Evolutionary conservation across 257 asterid species (phyloP), one percentile per base, ranked within the genome.

Genomic region (Nyctanthes arbortristis): DNA sequence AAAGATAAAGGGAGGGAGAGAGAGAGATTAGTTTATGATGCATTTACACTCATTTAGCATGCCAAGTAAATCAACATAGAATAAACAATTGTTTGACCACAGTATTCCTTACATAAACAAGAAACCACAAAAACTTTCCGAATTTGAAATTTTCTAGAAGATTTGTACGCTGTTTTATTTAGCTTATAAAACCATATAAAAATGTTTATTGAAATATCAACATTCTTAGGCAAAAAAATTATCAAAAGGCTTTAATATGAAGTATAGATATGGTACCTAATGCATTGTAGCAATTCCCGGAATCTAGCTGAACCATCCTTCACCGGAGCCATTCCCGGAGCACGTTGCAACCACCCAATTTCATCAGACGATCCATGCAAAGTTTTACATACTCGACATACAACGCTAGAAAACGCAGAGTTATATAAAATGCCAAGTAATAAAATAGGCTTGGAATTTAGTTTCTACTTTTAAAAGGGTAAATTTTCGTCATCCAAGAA

Each of bases 221-320:
- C 27, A 43, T 37, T 71, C 18, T 66, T 66, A 35, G 55, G 25
- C 29, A 34, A 49, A 63, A 11, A 29, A 71, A 36, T 49, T 9
- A 73, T 36, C 55, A 63, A 27, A 29, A 71, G 5, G 30, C 43
- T 49, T 59, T 49, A 54, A 28, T 68, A 52, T 47, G 55, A 69
- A 75, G 60, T 25, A 30, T 58, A 12, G 40, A 11, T 61, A 13
- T 33, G 60, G 40, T 88, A 93, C 98, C 97, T 89, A 66, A 89
- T 78, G 67, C 70, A 82, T 47, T 79, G 89, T 43, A 91, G 85
- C 56, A 93, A 81, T 80, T 90, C 94, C n/a, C 35, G 77, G 79
- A 93, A 91, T 81, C 93, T 83, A 72, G 78, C 83, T 60, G 98
- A 87, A 73, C 98, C 98, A 78, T 91, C 98, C 81, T 78, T 78